Conservation (phyloP, 164 flowering plant species). For the Aristolochia contorta region DNA sequence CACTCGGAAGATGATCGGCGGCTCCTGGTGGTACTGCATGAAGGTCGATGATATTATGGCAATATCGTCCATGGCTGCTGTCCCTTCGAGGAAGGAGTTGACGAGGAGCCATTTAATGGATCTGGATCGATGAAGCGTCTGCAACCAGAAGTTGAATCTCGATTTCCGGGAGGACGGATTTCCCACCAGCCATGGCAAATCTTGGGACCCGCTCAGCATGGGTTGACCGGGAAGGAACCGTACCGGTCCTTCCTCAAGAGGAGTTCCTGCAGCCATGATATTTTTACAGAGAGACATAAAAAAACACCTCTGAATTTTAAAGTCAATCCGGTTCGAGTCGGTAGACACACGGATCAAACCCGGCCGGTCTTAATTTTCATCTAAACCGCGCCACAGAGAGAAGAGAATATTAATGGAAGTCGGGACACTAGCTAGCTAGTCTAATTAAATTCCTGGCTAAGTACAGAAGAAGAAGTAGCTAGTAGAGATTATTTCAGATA, state of each 20-base stretch:
- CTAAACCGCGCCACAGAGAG: too few species aligned
- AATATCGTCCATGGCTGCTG: background rate
- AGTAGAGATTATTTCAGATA: too few species aligned
- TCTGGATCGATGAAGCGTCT: constrained; percentile 36
- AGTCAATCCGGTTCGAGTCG: too few species aligned
- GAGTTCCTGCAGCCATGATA: constrained; percentile 35
- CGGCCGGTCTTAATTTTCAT: too few species aligned
- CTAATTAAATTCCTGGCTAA: too few species aligned
- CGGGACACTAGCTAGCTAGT: too few species aligned
- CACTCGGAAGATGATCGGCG: constrained; percentile 17
- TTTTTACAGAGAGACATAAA: too few species aligned
- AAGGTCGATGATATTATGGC: background rate
- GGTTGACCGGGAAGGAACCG: constrained; percentile 30
- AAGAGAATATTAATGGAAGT: too few species aligned
- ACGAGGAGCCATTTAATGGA: constrained; percentile 40
- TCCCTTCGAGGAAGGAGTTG: constrained; percentile 44
- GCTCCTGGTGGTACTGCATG: constrained; percentile 5
- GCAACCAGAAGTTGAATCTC: constrained; percentile 64
- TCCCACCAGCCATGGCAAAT: constrained; percentile 80
- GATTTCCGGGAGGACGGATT: constrained; percentile 22
- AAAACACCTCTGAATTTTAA: too few species aligned
- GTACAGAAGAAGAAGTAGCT: too few species aligned
- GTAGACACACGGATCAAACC: too few species aligned
- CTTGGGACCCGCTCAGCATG: constrained; percentile 23
- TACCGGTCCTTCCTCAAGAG: constrained; percentile 19